Evolutionary conservation across 352 stramenopile species (phyloP).

Genomic region (Albugo laibachii): DNA sequence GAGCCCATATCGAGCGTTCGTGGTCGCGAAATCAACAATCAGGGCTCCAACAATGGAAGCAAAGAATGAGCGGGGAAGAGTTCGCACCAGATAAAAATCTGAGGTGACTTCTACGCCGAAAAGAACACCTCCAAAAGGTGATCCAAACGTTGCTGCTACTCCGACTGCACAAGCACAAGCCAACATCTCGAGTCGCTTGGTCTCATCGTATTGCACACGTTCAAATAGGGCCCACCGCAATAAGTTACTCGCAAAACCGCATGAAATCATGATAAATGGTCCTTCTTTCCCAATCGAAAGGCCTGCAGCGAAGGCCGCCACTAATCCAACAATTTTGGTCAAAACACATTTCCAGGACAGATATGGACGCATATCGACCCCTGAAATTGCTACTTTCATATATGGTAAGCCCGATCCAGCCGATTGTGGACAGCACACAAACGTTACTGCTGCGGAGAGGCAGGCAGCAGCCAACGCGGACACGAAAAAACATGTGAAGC

Average conservation of each 20-base stretch:
- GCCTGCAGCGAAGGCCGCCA: conserved; percentile 32
- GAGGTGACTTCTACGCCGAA: conserved; percentile 75
- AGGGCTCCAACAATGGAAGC: conserved; percentile 53
- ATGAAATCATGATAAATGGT: conserved; percentile 78
- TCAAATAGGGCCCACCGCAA: conserved; percentile 49
- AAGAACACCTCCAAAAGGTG: conserved; percentile 68
- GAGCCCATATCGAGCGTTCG: conserved; percentile 41
- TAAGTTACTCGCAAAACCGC: conserved; percentile 51
- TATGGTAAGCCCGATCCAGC: conserved; percentile 53
- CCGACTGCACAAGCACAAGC: conserved; percentile 57
- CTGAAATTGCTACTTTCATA: conserved; percentile 70
- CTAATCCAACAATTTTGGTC: conserved; percentile 48
- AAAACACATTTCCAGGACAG: conserved; percentile 45
- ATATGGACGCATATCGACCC: conserved; percentile 59
- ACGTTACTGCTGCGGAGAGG: conserved; percentile 28
- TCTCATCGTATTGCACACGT: conserved; percentile 58
- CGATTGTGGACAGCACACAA: conserved; percentile 42
- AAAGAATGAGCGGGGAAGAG: conserved; percentile 59
- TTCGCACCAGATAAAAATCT: conserved; percentile 69
- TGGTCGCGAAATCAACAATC: conserved; percentile 37
- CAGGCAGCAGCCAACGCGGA: conserved; percentile 25
- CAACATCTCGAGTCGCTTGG: conserved; percentile 65
- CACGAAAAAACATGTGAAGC: conserved; percentile 33
- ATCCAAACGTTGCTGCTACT: conserved; percentile 72
- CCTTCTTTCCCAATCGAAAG: conserved; percentile 74